Conservation (phyloP, 441 rosid species). For the Arabidopsis lyrata region DNA sequence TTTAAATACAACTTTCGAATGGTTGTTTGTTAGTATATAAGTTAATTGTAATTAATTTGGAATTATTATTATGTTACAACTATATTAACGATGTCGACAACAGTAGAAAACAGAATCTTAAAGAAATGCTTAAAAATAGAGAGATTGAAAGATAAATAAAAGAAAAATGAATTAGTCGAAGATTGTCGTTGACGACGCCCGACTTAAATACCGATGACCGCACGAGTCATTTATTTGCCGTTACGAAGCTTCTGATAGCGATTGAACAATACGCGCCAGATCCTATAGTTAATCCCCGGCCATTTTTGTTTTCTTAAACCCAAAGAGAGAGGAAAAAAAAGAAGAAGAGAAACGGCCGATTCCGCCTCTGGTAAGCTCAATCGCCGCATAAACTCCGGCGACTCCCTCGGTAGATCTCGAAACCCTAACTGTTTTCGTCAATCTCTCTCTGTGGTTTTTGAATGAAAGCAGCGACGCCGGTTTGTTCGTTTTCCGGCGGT, state of each 20-base stretch:
- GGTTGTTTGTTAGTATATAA: background rate
- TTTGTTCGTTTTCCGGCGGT: slow-evolving; percentile 31
- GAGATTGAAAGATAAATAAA: slow-evolving; percentile 1
- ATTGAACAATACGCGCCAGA: slow-evolving; percentile 34
- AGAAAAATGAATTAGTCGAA: slow-evolving; percentile 11
- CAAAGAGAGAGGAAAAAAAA: background rate
- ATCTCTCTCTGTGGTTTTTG: background rate
- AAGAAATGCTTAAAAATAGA: slow-evolving; percentile 18
- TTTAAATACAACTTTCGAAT: background rate
- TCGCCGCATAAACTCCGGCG: slow-evolving; percentile 28
- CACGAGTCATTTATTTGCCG: slow-evolving; percentile 36
- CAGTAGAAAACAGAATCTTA: background rate
- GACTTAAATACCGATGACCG: slow-evolving; percentile 34
- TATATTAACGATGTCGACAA: background rate
- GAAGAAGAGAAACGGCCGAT: slow-evolving; percentile 25
- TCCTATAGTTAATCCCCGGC: background rate
- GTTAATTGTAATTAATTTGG: background rate
- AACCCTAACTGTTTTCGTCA: background rate
- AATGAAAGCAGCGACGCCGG: slow-evolving; percentile 5
- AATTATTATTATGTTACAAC: background rate
- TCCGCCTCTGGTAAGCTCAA: slow-evolving; percentile 17
- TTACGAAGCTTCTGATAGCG: slow-evolving; percentile 28
- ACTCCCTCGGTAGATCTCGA: slow-evolving; percentile 17
- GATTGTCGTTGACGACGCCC: slow-evolving; percentile 38
- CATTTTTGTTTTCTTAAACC: slow-evolving; percentile 10